These are phyloP conservation scores for Cucurbita moschata DNA, from an alignment of 306 rosid species.

Conservation along the genomic window DNA sequence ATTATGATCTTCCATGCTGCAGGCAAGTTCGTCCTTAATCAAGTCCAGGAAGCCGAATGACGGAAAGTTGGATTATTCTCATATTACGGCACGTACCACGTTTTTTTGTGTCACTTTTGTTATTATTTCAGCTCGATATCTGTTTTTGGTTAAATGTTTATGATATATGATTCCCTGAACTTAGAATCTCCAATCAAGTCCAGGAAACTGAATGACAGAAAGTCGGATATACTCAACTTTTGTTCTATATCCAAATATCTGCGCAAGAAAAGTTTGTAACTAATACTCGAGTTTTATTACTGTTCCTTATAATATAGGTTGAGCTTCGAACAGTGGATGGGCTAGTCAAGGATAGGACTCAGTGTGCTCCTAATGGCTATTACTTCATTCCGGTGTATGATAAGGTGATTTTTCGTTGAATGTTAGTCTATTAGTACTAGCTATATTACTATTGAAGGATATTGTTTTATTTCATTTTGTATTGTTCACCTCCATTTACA, in stretches of 20 bases:
- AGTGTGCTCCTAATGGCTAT: conserved; percentile 97
- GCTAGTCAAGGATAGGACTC: conserved; percentile 81
- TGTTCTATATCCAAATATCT: background rate
- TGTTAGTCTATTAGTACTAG: background rate
- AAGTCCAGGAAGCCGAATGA: conserved; percentile 53
- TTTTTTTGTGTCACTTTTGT: background rate
- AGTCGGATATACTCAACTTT: background rate
- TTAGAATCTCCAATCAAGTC: background rate
- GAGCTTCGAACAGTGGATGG: conserved; percentile 95
- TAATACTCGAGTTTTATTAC: background rate
- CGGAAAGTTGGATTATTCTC: conserved; percentile 82
- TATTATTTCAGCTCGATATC: background rate
- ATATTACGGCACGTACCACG: conserved; percentile 42
- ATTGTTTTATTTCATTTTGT: conserved; percentile 16
- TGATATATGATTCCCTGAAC: background rate
- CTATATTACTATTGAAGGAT: background rate
- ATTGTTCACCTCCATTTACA: conserved; percentile 19
- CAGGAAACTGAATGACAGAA: background rate
- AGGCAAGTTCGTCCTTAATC: conserved; percentile 72
- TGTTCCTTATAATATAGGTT: conserved; percentile 33
- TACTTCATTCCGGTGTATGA: conserved; percentile 98
- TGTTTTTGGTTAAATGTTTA: background rate
- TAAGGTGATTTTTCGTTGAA: conserved; percentile 38
- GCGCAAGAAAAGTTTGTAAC: background rate
- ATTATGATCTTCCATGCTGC: conserved; percentile 3